These are phyloP conservation scores for Saitozyma podzolica DNA, from an alignment of 768 basidiomycete genomes.

Conservation along the genomic window DNA sequence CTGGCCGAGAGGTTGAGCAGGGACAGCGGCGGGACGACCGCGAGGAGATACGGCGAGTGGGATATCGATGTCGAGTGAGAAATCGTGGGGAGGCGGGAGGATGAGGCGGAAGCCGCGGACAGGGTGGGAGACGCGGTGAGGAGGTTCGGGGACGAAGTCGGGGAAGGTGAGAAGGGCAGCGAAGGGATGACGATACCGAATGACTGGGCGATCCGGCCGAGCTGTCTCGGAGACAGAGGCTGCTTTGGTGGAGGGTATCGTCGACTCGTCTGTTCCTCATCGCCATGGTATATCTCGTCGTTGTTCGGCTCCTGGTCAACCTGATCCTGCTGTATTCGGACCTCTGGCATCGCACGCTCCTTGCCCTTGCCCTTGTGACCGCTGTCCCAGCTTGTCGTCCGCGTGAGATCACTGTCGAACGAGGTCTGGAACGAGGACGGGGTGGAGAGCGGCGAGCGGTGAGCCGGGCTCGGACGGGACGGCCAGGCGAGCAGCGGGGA, in stretches of 20 bases:
- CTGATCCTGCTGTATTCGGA: slow-evolving; percentile 3
- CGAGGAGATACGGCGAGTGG: slow-evolving; percentile 28
- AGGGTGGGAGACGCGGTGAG: not conserved
- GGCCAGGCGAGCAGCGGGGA: slow-evolving; percentile 44
- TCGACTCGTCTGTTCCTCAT: not conserved
- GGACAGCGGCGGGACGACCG: slow-evolving; percentile 40
- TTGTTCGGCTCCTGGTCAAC: slow-evolving; percentile 3
- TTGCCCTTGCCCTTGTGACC: not conserved
- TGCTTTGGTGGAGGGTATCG: slow-evolving; percentile 37
- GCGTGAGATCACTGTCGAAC: not conserved
- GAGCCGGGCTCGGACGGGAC: slow-evolving; percentile 20
- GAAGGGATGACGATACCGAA: slow-evolving; percentile 47
- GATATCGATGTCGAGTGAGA: slow-evolving; percentile 4
- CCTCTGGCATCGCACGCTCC: slow-evolving; percentile 8
- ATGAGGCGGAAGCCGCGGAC: slow-evolving; percentile 9
- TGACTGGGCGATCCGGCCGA: slow-evolving; percentile 45
- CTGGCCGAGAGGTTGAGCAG: slow-evolving; percentile 16
- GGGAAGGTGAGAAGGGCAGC: slow-evolving; percentile 19
- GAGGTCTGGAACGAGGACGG: not conserved
- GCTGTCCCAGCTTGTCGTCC: not conserved
- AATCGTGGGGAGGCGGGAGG: slow-evolving; percentile 6
- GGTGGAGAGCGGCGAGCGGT: slow-evolving; percentile 25
- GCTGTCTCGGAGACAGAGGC: slow-evolving; percentile 36
- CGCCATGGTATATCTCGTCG: no score
- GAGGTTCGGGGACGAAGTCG: slow-evolving; percentile 7